These are phyloP conservation scores for Staphylotrichum longicolle DNA, from an alignment of 495 filamentous ascomycete genomes.

Conservation along the genomic window DNA sequence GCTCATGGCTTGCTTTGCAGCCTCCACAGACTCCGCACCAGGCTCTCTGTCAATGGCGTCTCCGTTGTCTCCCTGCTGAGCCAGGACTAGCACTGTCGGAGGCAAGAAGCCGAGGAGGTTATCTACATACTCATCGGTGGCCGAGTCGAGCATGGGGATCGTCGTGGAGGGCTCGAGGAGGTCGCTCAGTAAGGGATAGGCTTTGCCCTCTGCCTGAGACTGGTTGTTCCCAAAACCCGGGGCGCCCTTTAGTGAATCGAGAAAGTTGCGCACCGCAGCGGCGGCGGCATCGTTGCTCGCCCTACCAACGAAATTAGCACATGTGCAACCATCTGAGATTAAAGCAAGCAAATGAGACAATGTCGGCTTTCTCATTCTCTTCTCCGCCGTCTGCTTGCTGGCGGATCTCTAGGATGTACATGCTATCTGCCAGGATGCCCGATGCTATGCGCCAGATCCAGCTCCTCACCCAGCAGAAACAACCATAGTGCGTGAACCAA, in stretches of 20 bases:
- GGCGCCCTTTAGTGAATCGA: conserved; percentile 73
- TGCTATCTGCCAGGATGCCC: conserved; percentile 27
- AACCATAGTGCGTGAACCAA: conserved; percentile 7
- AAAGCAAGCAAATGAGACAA: conserved; percentile 14
- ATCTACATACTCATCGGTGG: conserved; percentile 64
- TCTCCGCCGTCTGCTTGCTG: conserved; percentile 22
- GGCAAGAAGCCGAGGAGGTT: conserved; percentile 75
- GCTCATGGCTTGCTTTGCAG: conserved; percentile 71
- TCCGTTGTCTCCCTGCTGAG: conserved; percentile 58
- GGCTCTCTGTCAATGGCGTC: conserved; percentile 52
- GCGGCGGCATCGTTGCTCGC: conserved; percentile 54
- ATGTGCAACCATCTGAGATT: background rate
- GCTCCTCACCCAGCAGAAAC: conserved; percentile 9
- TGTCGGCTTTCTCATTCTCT: conserved; percentile 24
- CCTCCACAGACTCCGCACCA: conserved; percentile 61
- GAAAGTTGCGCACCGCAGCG: conserved; percentile 74
- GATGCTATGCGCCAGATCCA: conserved; percentile 21
- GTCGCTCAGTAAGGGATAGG: conserved; percentile 83
- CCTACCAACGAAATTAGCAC: conserved; percentile 41
- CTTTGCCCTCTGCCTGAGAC: conserved; percentile 52
- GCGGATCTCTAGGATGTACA: conserved; percentile 32
- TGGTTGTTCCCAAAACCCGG: conserved; percentile 36
- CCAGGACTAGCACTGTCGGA: conserved; percentile 61
- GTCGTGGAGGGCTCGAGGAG: conserved; percentile 75
- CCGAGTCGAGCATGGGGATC: conserved; percentile 68